Base-by-base conservation (phyloP, 2,329 filamentous ascomycete genomes). In the Nemania diffusa region DNA sequence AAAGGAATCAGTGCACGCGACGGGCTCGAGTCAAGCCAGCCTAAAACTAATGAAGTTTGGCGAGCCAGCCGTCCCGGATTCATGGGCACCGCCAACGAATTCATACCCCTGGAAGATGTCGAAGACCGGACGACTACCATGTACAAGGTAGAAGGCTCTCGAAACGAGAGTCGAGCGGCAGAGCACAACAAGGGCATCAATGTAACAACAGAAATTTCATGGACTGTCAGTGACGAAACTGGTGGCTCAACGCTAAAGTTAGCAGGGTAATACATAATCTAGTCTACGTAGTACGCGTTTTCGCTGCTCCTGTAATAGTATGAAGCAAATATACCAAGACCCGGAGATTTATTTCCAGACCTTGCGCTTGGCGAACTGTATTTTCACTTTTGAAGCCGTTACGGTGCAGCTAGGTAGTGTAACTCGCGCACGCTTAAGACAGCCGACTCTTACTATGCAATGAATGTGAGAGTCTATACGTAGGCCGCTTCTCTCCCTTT, bases 151-250 rank as follows among this genome's bases (percentile, higher is more conserved):
- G 15, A 44, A 22, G 42, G 55, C 15, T 44, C 40, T 8, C 24
- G 24, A 17, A 34, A 22, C 24, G 22, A 29, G 3, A 29, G 3
- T 13, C 40, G 24, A 4, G 40, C 40, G 15, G 24, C 40, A 13
- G 26, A 15, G 20, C 24, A 57, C 26, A 11, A 5, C 20, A 57
- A 46, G 26, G 50, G 59, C 13, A 48, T 62, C 37, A 55, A 37
- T 55, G 59, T 55, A 55, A 55, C 37, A 55, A 62, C 59, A 48
- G 55, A 57, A 46, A 48, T 57, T 17, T 46, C 55, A 20, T 57
- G 55, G 55, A 57, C 55, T 6, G 55, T 57, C 26, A 57, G 42
- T 9, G 3, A 57, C 8, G 55, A 22, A n/a, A 22, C n/a, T 3
- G 53, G 34, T 2, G 27, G 13, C 6, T 22, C 55, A 1, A 32